phyloP scores from a whole-genome alignment of 495 filamentous ascomycete species.

The Hyaloscypha variabilis region DNA sequence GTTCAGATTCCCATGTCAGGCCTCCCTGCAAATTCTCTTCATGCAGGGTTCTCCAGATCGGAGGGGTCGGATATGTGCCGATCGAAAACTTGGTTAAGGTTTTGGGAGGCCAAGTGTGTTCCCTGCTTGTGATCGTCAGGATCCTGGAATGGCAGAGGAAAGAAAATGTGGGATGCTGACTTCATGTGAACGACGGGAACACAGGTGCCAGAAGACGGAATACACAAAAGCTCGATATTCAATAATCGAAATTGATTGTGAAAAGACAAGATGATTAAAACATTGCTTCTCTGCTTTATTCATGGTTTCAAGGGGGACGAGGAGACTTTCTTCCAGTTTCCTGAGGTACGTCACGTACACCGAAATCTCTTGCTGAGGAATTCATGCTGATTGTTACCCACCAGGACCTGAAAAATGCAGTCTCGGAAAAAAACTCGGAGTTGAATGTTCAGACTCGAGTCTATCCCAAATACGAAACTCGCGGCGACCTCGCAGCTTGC shows the following conservation, averaged over 20 bases:
- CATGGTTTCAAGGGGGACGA: conserved; percentile 97
- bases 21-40: not conserved
- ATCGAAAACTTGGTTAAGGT: not conserved
- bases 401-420: conserved; percentile 63
- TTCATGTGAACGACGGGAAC: too few relatives aligned
- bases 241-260: not conserved
- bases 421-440: conserved; percentile 69
- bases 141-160: not conserved
- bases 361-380: not conserved
- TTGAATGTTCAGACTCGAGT: conserved; percentile 68
- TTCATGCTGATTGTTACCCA: not conserved
- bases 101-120: not conserved
- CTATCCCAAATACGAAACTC: conserved; percentile 91
- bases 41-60: conserved; percentile 7
- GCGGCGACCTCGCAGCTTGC: conserved; percentile 79
- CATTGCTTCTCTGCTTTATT: conserved; percentile 87
- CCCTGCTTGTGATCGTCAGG: not conserved
- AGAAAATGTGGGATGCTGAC: not conserved
- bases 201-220: too few relatives aligned
- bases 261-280: conserved; percentile 72
- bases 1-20: not conserved
- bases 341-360: conserved; percentile 38
- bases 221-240: too few relatives aligned
- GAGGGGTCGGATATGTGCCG: not conserved
- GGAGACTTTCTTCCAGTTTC: conserved; percentile 81